Conservation (phyloP, 805 yeast genomes). For the Citeromyces nyonsensis region DNA sequence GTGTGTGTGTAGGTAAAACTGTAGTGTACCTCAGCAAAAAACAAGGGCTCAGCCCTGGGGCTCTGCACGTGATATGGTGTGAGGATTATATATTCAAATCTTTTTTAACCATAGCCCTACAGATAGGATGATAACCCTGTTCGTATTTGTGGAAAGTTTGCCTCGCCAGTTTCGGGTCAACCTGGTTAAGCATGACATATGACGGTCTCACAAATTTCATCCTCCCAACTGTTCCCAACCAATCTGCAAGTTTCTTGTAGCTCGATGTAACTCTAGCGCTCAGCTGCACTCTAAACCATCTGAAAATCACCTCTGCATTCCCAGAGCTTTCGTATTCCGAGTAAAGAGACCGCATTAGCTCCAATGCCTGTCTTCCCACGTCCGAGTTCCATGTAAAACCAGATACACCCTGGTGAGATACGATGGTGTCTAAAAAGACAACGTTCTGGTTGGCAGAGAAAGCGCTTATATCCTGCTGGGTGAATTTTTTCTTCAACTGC, state of each 20-base stretch:
- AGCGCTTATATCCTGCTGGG: slow-evolving; percentile 27
- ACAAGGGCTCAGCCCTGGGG: not conserved
- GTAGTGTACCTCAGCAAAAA: not conserved
- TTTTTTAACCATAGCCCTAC: slow-evolving; percentile 68
- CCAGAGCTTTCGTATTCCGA: slow-evolving; percentile 31
- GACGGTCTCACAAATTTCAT: slow-evolving; percentile 93
- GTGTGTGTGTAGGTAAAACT: not conserved
- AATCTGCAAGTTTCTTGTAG: slow-evolving; percentile 47
- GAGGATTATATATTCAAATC: slow-evolving; percentile 38
- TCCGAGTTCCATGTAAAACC: slow-evolving; percentile 19
- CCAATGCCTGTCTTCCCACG: slow-evolving; percentile 16
- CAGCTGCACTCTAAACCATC: slow-evolving; percentile 61
- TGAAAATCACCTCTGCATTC: slow-evolving; percentile 71
- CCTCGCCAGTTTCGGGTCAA: slow-evolving; percentile 51
- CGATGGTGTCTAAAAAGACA: slow-evolving; percentile 60
- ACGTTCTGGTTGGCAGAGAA: slow-evolving; percentile 69
- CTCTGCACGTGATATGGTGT: not conserved
- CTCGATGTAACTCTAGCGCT: slow-evolving; percentile 28
- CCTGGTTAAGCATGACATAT: slow-evolving; percentile 45
- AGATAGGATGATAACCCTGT: slow-evolving; percentile 68
- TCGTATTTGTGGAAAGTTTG: slow-evolving; percentile 46
- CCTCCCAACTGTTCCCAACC: slow-evolving; percentile 88
- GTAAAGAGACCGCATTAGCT: slow-evolving; percentile 14
- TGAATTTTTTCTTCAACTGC: slow-evolving; percentile 21
- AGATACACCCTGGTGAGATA: slow-evolving; percentile 26